A percentile compares a stretch with the other conserved stretches of the same genome.
Evolutionary conservation across 2,329 filamentous ascomycete genomes (phyloP).

Genomic region (Fusarium solani-melongenae): DNA sequence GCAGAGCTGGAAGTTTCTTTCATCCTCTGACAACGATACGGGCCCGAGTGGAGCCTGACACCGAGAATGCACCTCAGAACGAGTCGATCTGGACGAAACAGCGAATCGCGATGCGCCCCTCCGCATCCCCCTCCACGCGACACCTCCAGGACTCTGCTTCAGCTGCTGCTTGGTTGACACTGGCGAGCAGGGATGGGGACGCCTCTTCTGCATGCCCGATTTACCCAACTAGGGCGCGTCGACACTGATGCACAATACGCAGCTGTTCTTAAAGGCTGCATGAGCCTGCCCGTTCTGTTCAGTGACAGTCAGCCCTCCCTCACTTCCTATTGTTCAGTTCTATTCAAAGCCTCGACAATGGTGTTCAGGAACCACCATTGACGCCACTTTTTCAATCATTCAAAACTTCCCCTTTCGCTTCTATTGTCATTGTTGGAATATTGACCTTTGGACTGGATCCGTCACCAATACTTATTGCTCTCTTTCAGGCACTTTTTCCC

Average conservation of each 20-base stretch:
- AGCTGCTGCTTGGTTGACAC: conserved; percentile 20
- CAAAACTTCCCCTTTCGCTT: conserved; percentile 27
- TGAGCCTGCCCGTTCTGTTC: conserved; percentile 27
- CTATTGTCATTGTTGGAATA: conserved; percentile 24
- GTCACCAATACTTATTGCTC: conserved; percentile 9
- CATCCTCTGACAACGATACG: conserved; percentile 7
- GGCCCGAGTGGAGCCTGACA: conserved; percentile 22
- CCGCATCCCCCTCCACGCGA: conserved; percentile 12
- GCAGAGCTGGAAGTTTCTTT: conserved; percentile 21
- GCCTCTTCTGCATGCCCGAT: conserved; percentile 16
- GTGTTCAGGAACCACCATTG: conserved; percentile 39
- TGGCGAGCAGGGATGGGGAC: conserved; percentile 14
- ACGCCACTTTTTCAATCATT: conserved; percentile 37
- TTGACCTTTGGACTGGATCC: conserved; percentile 37
- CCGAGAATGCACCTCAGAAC: conserved; percentile 9
- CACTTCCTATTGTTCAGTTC: conserved; percentile 33
- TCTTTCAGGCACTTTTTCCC: conserved; percentile 10
- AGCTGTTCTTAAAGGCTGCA: conserved; percentile 41
- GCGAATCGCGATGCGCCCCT: conserved; percentile 25
- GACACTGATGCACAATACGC: conserved; percentile 19
- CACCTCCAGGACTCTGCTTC: conserved; percentile 13
- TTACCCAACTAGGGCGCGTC: conserved; percentile 10
- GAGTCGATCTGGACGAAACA: conserved; percentile 24
- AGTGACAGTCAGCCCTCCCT: conserved; percentile 21
- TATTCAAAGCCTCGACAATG: conserved; percentile 44